Base-by-base conservation (phyloP, 1,284 basidiomycete species). In the Pyrrhoderma noxium region DNA sequence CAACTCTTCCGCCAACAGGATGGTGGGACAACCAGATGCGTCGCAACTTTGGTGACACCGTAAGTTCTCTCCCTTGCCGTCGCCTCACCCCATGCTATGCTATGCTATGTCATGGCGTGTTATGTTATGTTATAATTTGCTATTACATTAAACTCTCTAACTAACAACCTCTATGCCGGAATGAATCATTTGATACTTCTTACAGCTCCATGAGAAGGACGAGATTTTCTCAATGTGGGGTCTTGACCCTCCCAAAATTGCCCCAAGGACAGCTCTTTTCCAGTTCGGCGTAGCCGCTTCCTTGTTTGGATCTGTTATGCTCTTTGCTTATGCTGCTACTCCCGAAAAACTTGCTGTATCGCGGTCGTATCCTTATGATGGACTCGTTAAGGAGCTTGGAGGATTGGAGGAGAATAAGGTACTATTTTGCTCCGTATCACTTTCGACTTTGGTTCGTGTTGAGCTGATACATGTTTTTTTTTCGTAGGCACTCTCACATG, bases 141-240 rank as follows among this genome's bases (percentile, higher is more conserved):
- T n/a, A n/a, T n/a, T n/a, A n/a, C n/a, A n/a, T n/a, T n/a, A n/a
- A n/a, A n/a, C n/a, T n/a, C n/a, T n/a, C n/a, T n/a, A n/a, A n/a
- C n/a, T n/a, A n/a, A n/a, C n/a, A n/a, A n/a, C n/a, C n/a, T n/a
- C n/a, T n/a, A n/a, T n/a, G n/a, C n/a, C n/a, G n/a, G n/a, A n/a
- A n/a, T n/a, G n/a, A n/a, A n/a, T n/a, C n/a, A n/a, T n/a, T n/a
- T n/a, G n/a, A n/a, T n/a, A n/a, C n/a, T n/a, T n/a, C n/a, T n/a
- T n/a, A n/a, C n/a, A 93, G 89, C 65, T 93, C 34, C 89, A 91
- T 59, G 88, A 91, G 67, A 76, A 82, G 62, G 88, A 93, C 59
- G 91, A 94, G 62, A 71, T 86, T 19, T 70, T 87, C 55, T 86
- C 85, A 42, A 89, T 93, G 85, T 93, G 89, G 89, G 86, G 87